Conservation (phyloP, 2,329 filamentous ascomycete genomes). For the Penicillium psychrosexuale region DNA sequence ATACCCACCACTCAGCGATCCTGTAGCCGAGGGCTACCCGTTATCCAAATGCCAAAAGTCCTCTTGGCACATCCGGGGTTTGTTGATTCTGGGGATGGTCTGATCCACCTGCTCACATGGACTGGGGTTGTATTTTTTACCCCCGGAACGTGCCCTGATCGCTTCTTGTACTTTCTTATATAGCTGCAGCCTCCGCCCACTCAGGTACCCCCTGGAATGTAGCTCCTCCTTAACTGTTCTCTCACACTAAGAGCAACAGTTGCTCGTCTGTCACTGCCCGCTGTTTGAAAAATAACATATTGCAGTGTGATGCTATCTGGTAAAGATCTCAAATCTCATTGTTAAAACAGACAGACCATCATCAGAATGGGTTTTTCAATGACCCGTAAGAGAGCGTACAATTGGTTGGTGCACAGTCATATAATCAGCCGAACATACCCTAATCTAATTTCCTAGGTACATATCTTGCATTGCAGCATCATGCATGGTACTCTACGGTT, state of each 20-base stretch:
- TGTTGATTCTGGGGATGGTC: conserved; percentile 6
- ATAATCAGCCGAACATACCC: too few relatives aligned
- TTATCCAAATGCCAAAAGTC: conserved; percentile 17
- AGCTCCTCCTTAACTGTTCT: not conserved
- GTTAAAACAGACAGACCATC: not conserved
- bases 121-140: not conserved
- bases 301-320: not conserved
- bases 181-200: not conserved
- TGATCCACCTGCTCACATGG: conserved; percentile 14
- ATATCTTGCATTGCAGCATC: conserved; percentile 67
- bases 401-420: conserved; percentile 24
- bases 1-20: conserved; percentile 32
- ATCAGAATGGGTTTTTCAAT: conserved; percentile 22
- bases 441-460: conserved; percentile 47
- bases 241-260: not conserved
- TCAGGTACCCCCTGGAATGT: not conserved
- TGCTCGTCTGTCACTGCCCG: not conserved
- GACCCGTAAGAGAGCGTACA: conserved; percentile 31
- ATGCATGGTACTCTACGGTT: conserved; percentile 73
- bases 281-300: too few relatives aligned
- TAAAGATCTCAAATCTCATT: not conserved
- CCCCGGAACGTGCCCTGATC: conserved; percentile 4
- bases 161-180: not conserved
- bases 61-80: conserved; percentile 21
- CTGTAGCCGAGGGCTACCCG: conserved; percentile 10